Evolutionary conservation across 2,329 filamentous ascomycete genomes (phyloP).

Genomic region (Diplocarpon rosae): DNA sequence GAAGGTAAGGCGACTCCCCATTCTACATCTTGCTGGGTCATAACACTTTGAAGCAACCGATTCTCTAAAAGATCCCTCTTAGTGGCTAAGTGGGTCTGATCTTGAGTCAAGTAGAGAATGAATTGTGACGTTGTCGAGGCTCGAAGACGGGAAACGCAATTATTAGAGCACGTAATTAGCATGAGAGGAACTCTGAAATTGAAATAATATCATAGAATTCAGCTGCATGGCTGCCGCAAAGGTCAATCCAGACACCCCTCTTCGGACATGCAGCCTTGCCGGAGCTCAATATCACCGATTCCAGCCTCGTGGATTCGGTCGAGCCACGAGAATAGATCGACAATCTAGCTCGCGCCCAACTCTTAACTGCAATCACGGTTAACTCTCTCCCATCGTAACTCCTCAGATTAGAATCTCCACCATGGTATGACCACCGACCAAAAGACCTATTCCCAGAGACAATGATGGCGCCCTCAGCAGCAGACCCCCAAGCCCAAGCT

Average conservation of each 20-base stretch:
- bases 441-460: conserved; percentile 2
- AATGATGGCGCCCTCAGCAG: conserved; percentile 27
- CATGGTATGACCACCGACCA: conserved; percentile 34
- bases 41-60: conserved; percentile 54
- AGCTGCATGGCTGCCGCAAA: neutral
- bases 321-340: neutral
- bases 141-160: neutral
- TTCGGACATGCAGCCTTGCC: conserved; percentile 12
- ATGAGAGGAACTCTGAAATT: neutral
- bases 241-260: neutral
- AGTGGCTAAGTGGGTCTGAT: conserved; percentile 9
- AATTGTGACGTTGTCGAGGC: neutral
- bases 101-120: neutral
- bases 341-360: neutral
- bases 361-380: neutral
- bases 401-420: conserved; percentile 35
- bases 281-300: conserved; percentile 9
- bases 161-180: neutral
- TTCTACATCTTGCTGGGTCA: neutral
- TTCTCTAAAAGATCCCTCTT: conserved; percentile 68
- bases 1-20: conserved; percentile 55
- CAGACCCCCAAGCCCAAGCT: conserved; percentile 23
- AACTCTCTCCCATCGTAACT: neutral
- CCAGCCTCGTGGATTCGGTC: conserved; percentile 11
- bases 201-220: neutral